Conservation (phyloP, 495 filamentous ascomycete species). For the Jackrogersella minutella region DNA sequence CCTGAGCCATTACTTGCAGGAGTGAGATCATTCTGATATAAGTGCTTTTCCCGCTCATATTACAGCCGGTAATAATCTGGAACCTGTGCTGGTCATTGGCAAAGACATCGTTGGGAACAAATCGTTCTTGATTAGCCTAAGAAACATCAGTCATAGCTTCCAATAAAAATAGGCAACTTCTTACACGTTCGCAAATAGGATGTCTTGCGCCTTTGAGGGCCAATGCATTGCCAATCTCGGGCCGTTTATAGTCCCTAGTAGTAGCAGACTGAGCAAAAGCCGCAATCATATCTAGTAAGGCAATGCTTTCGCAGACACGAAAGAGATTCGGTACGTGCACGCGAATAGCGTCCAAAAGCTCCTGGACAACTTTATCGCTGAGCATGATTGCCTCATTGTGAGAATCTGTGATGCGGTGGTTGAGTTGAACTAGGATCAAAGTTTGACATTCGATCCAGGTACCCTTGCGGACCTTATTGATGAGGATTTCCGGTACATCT, state of each 20-base stretch:
- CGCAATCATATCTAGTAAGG: conserved; percentile 91
- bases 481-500: conserved; percentile 72
- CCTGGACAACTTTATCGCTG: conserved; percentile 74
- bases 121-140: conserved; percentile 57
- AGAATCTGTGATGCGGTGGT: conserved; percentile 77
- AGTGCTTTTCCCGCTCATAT: conserved; percentile 99
- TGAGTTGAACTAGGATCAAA: conserved; percentile 78
- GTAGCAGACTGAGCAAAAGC: conserved; percentile 83
- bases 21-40: conserved; percentile 90
- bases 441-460: conserved; percentile 85
- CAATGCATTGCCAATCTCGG: conserved; percentile 75
- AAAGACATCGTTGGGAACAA: conserved; percentile 89
- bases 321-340: conserved; percentile 74
- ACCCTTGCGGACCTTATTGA: conserved; percentile 78
- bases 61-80: conserved; percentile 94
- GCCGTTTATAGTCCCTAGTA: conserved; percentile 79
- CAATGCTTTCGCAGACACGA: conserved; percentile 82
- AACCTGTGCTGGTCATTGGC: conserved; percentile 79
- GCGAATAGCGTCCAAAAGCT: conserved; percentile 72
- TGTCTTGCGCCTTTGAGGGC: conserved; percentile 84
- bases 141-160: conserved; percentile 7
- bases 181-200: conserved; percentile 81
- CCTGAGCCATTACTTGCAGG: conserved; percentile 89
- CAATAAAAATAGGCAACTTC: conserved; percentile 13
- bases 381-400: conserved; percentile 82